phyloP scores from a whole-genome alignment of 768 basidiomycete genomes.

The Rhizopogon roseolus region DNA sequence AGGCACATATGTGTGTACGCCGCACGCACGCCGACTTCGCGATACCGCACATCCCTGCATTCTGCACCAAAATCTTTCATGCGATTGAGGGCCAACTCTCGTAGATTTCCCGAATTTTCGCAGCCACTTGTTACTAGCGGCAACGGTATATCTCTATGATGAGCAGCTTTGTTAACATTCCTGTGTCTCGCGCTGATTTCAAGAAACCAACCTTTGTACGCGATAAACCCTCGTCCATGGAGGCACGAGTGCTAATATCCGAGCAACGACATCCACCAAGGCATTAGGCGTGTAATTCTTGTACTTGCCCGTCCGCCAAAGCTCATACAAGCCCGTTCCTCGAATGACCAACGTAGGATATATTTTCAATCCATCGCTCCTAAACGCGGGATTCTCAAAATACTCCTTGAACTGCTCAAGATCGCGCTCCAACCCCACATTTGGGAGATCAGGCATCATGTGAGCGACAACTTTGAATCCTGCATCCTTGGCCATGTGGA shows the following conservation, averaged over 20 bases:
- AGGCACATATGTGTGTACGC: background rate
- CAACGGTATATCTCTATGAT: slow-evolving; percentile 85
- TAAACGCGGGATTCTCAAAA: slow-evolving; percentile 97
- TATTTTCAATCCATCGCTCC: slow-evolving; percentile 96
- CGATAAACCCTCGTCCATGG: slow-evolving; percentile 99
- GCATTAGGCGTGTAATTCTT: slow-evolving; percentile 99
- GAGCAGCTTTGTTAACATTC: background rate
- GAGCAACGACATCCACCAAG: slow-evolving; percentile 92
- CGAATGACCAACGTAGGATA: slow-evolving; percentile 98
- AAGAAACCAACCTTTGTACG: slow-evolving; percentile 72
- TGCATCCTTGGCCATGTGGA: slow-evolving; percentile 97
- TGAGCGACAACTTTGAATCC: slow-evolving; percentile 99
- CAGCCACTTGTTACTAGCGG: slow-evolving; percentile 96
- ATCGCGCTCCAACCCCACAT: slow-evolving; percentile 95
- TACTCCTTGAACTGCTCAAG: slow-evolving; percentile 99
- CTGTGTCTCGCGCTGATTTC: background rate
- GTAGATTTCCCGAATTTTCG: slow-evolving; percentile 94
- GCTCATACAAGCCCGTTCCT: slow-evolving; percentile 92
- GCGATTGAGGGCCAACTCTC: slow-evolving; percentile 91
- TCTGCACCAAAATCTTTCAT: slow-evolving; percentile 99
- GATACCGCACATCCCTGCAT: slow-evolving; percentile 94
- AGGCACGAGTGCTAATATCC: slow-evolving; percentile 93
- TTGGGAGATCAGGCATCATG: slow-evolving; percentile 99
- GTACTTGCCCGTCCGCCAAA: slow-evolving; percentile 96
- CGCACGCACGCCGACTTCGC: slow-evolving; percentile 88